Conservation (phyloP, 805 yeast genomes). For the Candida khao-thaluensis region DNA sequence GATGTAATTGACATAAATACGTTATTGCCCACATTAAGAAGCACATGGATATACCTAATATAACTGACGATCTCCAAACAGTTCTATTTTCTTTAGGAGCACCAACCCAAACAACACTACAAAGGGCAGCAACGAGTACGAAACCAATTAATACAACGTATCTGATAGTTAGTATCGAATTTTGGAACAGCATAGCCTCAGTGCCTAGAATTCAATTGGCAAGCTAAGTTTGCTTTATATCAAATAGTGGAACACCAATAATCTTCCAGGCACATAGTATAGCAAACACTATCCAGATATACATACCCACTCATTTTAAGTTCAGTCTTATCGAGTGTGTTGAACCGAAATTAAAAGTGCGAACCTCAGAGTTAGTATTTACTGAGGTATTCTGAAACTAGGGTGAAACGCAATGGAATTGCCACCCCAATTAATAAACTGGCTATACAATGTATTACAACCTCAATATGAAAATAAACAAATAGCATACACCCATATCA, state of each 20-base stretch:
- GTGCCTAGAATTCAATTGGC: background rate
- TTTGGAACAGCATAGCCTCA: background rate
- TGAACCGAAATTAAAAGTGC: constrained; percentile 8
- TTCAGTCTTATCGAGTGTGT: constrained; percentile 6
- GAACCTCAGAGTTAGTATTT: background rate
- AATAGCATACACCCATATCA: constrained; percentile 60
- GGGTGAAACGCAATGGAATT: constrained; percentile 15
- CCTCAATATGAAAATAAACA: constrained; percentile 61
- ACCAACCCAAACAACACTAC: constrained; percentile 74
- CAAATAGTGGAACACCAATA: no score
- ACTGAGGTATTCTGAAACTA: background rate
- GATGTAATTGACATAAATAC: constrained; percentile 83
- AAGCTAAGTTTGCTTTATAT: background rate
- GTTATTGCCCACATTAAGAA: constrained; percentile 93
- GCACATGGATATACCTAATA: constrained; percentile 72
- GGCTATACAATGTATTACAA: constrained; percentile 42
- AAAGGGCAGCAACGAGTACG: constrained; percentile 53
- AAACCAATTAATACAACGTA: constrained; percentile 71
- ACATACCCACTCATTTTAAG: constrained; percentile 14
- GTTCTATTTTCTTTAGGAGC: constrained; percentile 77
- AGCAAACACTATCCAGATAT: no score
- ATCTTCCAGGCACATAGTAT: no score
- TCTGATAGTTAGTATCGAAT: constrained; percentile 39
- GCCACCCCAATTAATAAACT: constrained; percentile 33
- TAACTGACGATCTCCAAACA: constrained; percentile 48